phyloP scores from a whole-genome alignment of 2,329 filamentous ascomycete species.

The Byssothecium circinans region DNA sequence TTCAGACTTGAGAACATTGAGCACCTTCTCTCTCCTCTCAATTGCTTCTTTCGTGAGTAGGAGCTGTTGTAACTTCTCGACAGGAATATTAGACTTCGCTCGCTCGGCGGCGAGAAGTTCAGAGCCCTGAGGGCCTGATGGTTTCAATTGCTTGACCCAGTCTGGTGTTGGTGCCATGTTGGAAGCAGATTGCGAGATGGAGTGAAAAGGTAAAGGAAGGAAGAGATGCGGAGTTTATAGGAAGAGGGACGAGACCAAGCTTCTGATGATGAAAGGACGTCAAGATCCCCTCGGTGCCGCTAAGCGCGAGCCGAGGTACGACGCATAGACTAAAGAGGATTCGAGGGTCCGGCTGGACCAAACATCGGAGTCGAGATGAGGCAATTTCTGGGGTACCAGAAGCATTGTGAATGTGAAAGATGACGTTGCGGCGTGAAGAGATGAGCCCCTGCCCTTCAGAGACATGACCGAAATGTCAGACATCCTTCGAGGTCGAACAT shows the following conservation, averaged over 20 bases:
- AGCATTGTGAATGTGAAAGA: too few relatives aligned
- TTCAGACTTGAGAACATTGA: conserved; percentile 67
- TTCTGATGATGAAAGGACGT: conserved; percentile 15
- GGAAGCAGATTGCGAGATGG: not conserved
- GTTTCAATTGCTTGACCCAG: conserved; percentile 70
- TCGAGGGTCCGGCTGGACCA: too few relatives aligned
- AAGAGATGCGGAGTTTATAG: conserved; percentile 2
- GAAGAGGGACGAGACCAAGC: not conserved
- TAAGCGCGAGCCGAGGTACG: conserved; percentile 5
- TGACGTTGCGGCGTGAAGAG: too few relatives aligned
- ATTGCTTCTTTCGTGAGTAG: conserved; percentile 69
- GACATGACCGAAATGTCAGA: too few relatives aligned
- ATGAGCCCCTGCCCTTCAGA: too few relatives aligned
- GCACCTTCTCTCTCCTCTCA: conserved; percentile 61
- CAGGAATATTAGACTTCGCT: conserved; percentile 65
- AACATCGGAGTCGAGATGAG: too few relatives aligned
- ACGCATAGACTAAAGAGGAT: too few relatives aligned
- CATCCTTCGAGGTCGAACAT: too few relatives aligned
- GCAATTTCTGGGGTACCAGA: too few relatives aligned
- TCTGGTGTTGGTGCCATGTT: conserved; percentile 52
- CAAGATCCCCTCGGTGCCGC: conserved; percentile 26
- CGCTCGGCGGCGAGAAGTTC: conserved; percentile 72
- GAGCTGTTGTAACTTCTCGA: conserved; percentile 68
- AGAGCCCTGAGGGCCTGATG: conserved; percentile 66
- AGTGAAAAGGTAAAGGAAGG: conserved; percentile 7